These are phyloP conservation scores for Ophiostoma novo-ulmi DNA, from an alignment of 2,329 filamentous ascomycete species.

Conservation along the genomic window DNA sequence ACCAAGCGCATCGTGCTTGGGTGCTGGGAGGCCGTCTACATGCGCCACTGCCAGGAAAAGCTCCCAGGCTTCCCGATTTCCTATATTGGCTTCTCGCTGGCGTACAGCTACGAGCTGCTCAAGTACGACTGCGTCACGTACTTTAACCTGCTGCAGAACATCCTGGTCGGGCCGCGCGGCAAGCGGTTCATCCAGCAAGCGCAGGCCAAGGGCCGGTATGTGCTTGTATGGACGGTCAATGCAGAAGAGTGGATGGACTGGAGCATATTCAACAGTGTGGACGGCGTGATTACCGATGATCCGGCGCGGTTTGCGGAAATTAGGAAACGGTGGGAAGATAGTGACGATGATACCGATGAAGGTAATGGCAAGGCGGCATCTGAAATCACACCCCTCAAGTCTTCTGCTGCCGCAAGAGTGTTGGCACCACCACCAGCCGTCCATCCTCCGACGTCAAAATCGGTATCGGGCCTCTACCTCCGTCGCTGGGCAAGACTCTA, in stretches of 20 bases:
- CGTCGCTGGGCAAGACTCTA: slow-evolving; percentile 27
- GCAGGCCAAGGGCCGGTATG: slow-evolving; percentile 48
- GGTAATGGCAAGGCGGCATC: background rate
- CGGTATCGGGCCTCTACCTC: slow-evolving; percentile 23
- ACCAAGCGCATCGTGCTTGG: slow-evolving; percentile 69
- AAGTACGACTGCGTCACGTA: slow-evolving; percentile 51
- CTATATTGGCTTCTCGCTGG: slow-evolving; percentile 62
- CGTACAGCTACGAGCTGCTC: slow-evolving; percentile 68
- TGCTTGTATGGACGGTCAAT: slow-evolving; percentile 88
- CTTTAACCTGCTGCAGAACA: slow-evolving; percentile 70
- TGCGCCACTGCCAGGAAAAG: slow-evolving; percentile 57
- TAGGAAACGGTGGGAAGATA: slow-evolving; percentile 36
- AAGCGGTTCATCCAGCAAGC: slow-evolving; percentile 59
- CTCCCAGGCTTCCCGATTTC: slow-evolving; percentile 59
- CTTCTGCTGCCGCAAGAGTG: background rate
- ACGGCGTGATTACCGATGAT: slow-evolving; percentile 84
- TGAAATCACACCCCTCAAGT: slow-evolving; percentile 2
- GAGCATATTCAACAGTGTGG: slow-evolving; percentile 60
- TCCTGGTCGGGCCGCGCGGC: slow-evolving; percentile 65
- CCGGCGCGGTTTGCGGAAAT: slow-evolving; percentile 63
- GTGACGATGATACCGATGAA: background rate
- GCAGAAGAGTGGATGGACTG: slow-evolving; percentile 73
- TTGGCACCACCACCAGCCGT: background rate
- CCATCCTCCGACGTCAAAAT: slow-evolving; percentile 20
- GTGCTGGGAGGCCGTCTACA: slow-evolving; percentile 72